Base-by-base conservation (phyloP, 176 grass and related monocot genomes). In the Oryza longistaminata region DNA sequence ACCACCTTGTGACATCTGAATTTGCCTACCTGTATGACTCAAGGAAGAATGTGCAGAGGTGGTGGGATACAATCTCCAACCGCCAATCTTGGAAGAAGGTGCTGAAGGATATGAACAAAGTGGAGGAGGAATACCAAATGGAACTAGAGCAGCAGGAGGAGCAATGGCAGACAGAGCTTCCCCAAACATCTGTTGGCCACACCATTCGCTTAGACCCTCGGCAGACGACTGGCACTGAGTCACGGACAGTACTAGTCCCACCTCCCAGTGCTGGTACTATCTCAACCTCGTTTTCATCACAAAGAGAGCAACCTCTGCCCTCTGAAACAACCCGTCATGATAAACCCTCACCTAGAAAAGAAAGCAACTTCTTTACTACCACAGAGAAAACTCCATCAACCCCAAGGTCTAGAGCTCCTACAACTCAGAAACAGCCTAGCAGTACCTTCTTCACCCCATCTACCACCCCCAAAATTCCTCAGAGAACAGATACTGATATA, bases 1-100 rank as follows among this genome's bases (percentile, higher is more conserved):
- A 88, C 33, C 89, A 93, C 42, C 72, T 93, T 62, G 78, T 85
- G 35, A 81, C 58, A 60, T 95, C 95, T 1, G 13, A 86, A 0
- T 90, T 92, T 17, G 21, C 73, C 2, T 84, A 92, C 85, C 81
- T 98, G 64, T 93, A 91, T 70, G 52, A 95, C 24, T 86, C 89
- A 2, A 95, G 95, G 90, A 91, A 91, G 87, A 98, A 98, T 68
- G 77, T 98, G 58, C 81, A 85, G 48, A 90, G 91, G 85, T 98
- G 95, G 95, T 98, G 93, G 93, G 80, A 92, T 7, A 26, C 48
- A 0, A 88, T 95, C 50, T 92, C 91, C 9, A 33, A 22, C 11
- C 75, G 93, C 26, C 50, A 78, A 29, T 95, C 92, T 16, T 98
- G 95, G 95, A 50, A 64, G 15, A 58, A 98, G 72, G 93, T 93